Evolutionary conservation across 768 basidiomycete species (phyloP), one percentile per base, ranked within the genome.

Genomic region (Hortiboletus flavorubellus): DNA sequence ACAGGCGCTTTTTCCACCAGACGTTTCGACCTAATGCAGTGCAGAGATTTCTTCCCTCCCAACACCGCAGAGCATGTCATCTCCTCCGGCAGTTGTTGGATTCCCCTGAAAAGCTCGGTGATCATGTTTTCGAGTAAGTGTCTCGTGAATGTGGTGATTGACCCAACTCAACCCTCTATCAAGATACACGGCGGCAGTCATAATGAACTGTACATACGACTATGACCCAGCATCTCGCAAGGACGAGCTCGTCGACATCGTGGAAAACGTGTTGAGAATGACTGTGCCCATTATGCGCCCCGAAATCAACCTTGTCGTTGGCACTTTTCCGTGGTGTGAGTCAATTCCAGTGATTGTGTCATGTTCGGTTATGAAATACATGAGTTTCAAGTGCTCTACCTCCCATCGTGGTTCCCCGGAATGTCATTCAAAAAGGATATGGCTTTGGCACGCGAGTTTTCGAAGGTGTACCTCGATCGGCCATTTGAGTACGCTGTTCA

Each of bases 1-100:
- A 61, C 11, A 34, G 60, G 18, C 60, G 49, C 2, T n/a, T 61
- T 29, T 53, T 61, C 18, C 60, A 61, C 38, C 59, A 61, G 29
- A 50, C 59, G 0, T 57, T 61, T n/a, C 23, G 47, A 3, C 10
- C 1, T 0, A 38, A 48, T 0, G 44, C 29, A 1, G 42, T 33
- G 6, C 7, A 23, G 0, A 57, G 51, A 38, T 61, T 61, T 21
- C 4, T 40, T 0, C 51, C 26, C 0, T 4, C 15, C 4, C 53
- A 52, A 30, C 44, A 59, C 16, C 39, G 41, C 11, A 59, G 41
- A 8, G 37, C 51, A 9, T 55, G 53, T 40, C 40, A 31, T 8
- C 18, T 62, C 10, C 51, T 53, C 3, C 47, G 16, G 8, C 47
- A 9, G 15, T 21, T 62, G 43, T 9, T 62, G 2, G 14, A 40